Conservation (phyloP, 345 rosid species). For the Euphorbia pulcherrima region DNA sequence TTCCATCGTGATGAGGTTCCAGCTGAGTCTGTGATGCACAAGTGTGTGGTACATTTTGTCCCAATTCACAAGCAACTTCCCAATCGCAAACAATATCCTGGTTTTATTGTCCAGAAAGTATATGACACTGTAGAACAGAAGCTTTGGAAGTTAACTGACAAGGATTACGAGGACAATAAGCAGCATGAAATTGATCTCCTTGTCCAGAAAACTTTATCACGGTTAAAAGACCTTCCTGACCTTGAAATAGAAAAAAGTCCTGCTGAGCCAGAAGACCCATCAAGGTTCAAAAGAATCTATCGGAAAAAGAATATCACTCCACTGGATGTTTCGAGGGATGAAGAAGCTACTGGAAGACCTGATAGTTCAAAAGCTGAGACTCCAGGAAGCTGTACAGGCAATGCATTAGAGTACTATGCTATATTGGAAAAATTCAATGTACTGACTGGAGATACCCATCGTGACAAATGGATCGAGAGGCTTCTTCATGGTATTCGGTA, state of each 20-base stretch:
- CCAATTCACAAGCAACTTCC: conserved; percentile 88
- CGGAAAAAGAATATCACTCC: conserved; percentile 51
- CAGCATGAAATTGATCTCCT: conserved; percentile 76
- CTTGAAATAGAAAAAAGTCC: conserved; percentile 40
- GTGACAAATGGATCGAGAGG: conserved; percentile 85
- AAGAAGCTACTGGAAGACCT: conserved; percentile 37
- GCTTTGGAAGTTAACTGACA: conserved; percentile 70
- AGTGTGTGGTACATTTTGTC: conserved; percentile 90
- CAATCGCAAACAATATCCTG: conserved; percentile 69
- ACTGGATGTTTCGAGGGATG: conserved; percentile 79
- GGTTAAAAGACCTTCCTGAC: conserved; percentile 66
- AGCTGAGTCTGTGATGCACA: conserved; percentile 97
- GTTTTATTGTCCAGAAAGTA: conserved; percentile 86
- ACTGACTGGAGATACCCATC: conserved; percentile 67
- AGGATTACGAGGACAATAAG: conserved; percentile 64
- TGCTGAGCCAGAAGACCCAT: conserved; percentile 48
- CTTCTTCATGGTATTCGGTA: conserved; percentile 75
- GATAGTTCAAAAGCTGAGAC: conserved; percentile 63
- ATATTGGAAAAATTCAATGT: conserved; percentile 57
- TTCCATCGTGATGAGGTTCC: conserved; percentile 95
- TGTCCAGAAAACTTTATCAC: conserved; percentile 63
- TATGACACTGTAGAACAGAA: conserved; percentile 60
- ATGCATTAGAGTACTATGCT: conserved; percentile 44
- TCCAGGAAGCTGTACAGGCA: conserved; percentile 76
- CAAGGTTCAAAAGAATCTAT: conserved; percentile 44